Evolutionary conservation across 257 asterid species (phyloP).

Genomic region (Salvia splendens): DNA sequence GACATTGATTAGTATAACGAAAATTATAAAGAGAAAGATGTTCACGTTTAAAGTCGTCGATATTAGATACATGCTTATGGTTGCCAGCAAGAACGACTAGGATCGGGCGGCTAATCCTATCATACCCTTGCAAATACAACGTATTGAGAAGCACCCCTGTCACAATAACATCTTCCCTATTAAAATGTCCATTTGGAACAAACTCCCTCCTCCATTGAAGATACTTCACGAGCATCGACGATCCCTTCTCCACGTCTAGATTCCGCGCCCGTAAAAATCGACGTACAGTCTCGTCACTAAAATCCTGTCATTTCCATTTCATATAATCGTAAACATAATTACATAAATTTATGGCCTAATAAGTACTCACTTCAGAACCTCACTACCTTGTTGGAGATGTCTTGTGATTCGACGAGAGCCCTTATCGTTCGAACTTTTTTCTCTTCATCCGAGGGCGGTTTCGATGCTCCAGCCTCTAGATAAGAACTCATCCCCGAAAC

Average conservation of each 20-base stretch:
- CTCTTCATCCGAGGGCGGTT: too few species aligned
- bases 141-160: constrained; percentile 34
- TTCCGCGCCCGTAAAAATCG: constrained; percentile 78
- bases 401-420: too few species aligned
- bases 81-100: constrained; percentile 53
- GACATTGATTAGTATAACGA: background rate
- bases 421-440: too few species aligned
- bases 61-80: constrained; percentile 45
- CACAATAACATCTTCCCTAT: constrained; percentile 35
- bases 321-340: too few species aligned
- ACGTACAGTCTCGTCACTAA: constrained; percentile 58
- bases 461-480: too few species aligned
- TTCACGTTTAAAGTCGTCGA: constrained; percentile 68
- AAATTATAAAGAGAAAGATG: too few species aligned
- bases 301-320: too few species aligned
- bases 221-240: constrained; percentile 55
- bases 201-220: constrained; percentile 65
- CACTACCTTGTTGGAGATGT: too few species aligned
- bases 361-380: too few species aligned
- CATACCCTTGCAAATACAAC: constrained; percentile 9
- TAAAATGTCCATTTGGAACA: constrained; percentile 44
- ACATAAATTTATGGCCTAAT: too few species aligned
- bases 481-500: too few species aligned
- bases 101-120: constrained; percentile 61
- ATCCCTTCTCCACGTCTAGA: constrained; percentile 69